phyloP scores from a whole-genome alignment of 192 early-diverging fungal genomes.

The Umbelopsis isabellina region DNA sequence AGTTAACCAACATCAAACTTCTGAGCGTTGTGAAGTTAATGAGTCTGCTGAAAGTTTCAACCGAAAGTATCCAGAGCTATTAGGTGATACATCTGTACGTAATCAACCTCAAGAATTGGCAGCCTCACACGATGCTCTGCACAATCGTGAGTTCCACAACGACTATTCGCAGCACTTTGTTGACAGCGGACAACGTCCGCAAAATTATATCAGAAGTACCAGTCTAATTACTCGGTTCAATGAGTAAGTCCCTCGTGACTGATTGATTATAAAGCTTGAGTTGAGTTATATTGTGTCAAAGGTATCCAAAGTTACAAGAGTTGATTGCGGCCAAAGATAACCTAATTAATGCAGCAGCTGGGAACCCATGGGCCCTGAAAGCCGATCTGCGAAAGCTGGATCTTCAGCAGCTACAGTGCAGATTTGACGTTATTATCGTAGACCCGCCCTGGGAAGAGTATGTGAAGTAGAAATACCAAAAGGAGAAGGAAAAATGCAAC shows the following conservation, averaged over 20 bases:
- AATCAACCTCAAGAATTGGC: too few species aligned
- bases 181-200: constrained; percentile 52
- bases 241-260: constrained; percentile 38
- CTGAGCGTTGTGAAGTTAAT: too few species aligned
- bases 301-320: constrained; percentile 59
- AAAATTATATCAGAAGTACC: constrained; percentile 63
- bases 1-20: too few species aligned
- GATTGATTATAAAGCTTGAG: background rate
- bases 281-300: background rate
- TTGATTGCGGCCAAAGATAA: constrained; percentile 51
- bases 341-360: constrained; percentile 41
- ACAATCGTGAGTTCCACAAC: constrained; percentile 34
- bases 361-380: constrained; percentile 49
- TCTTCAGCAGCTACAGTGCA: constrained; percentile 40
- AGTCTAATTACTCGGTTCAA: constrained; percentile 50
- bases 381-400: constrained; percentile 56
- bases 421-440: constrained; percentile 68
- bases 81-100: too few species aligned
- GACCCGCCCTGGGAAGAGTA: constrained; percentile 64
- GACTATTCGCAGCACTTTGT: constrained; percentile 65
- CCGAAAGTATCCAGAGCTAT: too few species aligned
- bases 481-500: background rate
- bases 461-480: constrained; percentile 16
- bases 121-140: too few species aligned
- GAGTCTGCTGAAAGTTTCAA: too few species aligned